These are phyloP conservation scores for Clonostachys rosea DNA, from an alignment of 2,329 filamentous ascomycete genomes.

Conservation along the genomic window DNA sequence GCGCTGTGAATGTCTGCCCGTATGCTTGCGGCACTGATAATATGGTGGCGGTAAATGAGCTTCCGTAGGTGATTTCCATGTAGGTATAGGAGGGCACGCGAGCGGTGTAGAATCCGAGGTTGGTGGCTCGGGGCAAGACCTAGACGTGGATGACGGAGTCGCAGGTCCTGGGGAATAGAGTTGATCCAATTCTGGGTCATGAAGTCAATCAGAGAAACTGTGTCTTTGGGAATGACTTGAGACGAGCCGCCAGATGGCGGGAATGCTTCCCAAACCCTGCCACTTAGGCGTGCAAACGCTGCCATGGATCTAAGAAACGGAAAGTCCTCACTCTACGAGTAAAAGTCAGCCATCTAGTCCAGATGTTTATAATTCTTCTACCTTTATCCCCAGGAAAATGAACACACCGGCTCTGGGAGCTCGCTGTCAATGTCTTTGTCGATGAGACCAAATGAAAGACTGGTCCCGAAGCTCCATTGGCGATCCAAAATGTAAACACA, in stretches of 20 bases:
- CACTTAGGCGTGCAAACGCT: conserved; percentile 12
- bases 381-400: too few species aligned
- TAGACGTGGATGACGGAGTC: conserved; percentile 26
- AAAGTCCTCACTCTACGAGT: too few species aligned
- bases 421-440: conserved; percentile 14
- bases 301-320: too few species aligned
- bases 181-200: conserved; percentile 38
- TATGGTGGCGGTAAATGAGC: too few species aligned
- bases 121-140: conserved; percentile 20
- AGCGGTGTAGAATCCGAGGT: conserved; percentile 6
- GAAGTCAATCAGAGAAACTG: conserved; percentile 27
- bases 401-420: too few species aligned
- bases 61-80: too few species aligned
- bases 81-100: too few species aligned
- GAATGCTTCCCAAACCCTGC: conserved; percentile 37
- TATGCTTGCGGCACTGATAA: too few species aligned
- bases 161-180: conserved; percentile 34
- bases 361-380: too few species aligned
- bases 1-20: too few species aligned
- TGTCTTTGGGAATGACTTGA: conserved; percentile 4
- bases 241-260: conserved; percentile 21
- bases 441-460: conserved; percentile 40
- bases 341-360: too few species aligned
- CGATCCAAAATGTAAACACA: conserved; percentile 45
- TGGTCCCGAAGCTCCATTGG: conserved; percentile 46